phyloP scores from a whole-genome alignment of 1,139 yeast species.

The Suhomyces guaymorum region DNA sequence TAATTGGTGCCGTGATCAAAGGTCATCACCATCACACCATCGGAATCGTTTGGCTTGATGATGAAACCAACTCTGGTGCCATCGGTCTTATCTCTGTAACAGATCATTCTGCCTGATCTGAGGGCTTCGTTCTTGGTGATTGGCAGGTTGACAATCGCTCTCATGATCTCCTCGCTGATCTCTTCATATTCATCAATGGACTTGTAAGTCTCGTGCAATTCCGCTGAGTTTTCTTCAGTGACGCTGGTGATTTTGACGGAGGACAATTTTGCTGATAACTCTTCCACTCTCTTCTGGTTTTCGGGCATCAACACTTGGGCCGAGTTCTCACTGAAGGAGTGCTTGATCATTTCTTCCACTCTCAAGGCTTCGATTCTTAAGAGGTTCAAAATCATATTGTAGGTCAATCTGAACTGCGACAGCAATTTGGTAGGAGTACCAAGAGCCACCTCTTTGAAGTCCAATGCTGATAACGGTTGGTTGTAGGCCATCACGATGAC shows the following conservation, averaged over 20 bases:
- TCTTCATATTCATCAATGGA: constrained; percentile 47
- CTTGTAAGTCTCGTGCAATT: constrained; percentile 48
- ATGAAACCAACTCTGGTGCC: constrained; percentile 56
- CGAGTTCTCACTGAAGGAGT: constrained; percentile 90
- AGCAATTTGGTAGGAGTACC: constrained; percentile 88
- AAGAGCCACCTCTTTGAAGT: constrained; percentile 75
- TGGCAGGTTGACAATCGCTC: constrained; percentile 49
- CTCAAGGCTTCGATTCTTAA: constrained; percentile 89
- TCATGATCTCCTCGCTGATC: constrained; percentile 46
- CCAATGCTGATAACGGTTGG: constrained; percentile 60
- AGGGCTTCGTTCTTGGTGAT: constrained; percentile 47
- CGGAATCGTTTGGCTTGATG: constrained; percentile 38
- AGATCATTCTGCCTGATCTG: constrained; percentile 59
- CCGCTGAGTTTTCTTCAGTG: constrained; percentile 35
- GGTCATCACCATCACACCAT: constrained; percentile 38
- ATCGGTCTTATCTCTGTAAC: constrained; percentile 51
- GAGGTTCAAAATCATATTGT: constrained; percentile 90
- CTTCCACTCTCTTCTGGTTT: constrained; percentile 66
- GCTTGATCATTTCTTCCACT: constrained; percentile 97
- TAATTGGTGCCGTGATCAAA: constrained; percentile 48
- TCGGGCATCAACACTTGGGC: constrained; percentile 86
- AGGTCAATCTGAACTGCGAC: constrained; percentile 91
- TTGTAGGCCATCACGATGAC: constrained; percentile 91
- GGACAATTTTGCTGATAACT: constrained; percentile 50
- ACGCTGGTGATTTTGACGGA: constrained; percentile 40